These are phyloP conservation scores for Corniculantispora saksenae DNA, from an alignment of 2,329 filamentous ascomycete genomes.

Conservation along the genomic window DNA sequence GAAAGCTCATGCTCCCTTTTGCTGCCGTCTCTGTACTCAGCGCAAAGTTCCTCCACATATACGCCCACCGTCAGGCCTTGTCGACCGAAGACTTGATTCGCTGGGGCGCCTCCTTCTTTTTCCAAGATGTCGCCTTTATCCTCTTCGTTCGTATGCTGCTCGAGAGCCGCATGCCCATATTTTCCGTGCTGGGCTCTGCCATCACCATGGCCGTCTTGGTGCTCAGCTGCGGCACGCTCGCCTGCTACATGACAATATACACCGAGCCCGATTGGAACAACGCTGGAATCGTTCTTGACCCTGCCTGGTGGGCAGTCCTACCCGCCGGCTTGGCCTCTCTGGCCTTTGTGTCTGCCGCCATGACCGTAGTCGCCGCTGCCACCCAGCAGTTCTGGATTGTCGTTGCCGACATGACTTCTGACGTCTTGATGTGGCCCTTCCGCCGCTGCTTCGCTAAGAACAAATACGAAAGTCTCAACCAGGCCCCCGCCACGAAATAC, in stretches of 20 bases:
- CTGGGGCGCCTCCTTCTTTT: conserved; percentile 18
- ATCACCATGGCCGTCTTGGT: conserved; percentile 44
- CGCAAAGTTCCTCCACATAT: conserved; percentile 17
- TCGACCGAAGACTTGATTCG: conserved; percentile 6
- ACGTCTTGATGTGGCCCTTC: conserved; percentile 12
- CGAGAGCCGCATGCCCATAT: conserved; percentile 10
- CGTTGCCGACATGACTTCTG: conserved; percentile 15
- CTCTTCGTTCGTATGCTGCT: conserved; percentile 14
- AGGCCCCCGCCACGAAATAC: background rate
- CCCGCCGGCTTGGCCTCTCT: conserved; percentile 17
- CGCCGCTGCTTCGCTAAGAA: background rate
- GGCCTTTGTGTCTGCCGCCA: conserved; percentile 10
- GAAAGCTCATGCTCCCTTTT: conserved; percentile 18
- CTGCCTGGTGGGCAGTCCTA: conserved; percentile 19
- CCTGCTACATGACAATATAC: conserved; percentile 19
- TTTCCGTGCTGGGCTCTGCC: conserved; percentile 4
- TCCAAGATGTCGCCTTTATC: conserved; percentile 19
- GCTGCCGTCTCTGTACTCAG: conserved; percentile 16
- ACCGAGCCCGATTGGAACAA: conserved; percentile 20
- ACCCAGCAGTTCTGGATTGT: conserved; percentile 17
- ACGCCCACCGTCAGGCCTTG: conserved; percentile 16
- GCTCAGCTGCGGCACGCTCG: conserved; percentile 31
- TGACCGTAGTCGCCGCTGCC: conserved; percentile 12
- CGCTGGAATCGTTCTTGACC: conserved; percentile 17
- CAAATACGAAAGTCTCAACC: background rate